Evolutionary conservation across 1,139 yeast genomes (phyloP).

Genomic region (Neolecta irregularis): DNA sequence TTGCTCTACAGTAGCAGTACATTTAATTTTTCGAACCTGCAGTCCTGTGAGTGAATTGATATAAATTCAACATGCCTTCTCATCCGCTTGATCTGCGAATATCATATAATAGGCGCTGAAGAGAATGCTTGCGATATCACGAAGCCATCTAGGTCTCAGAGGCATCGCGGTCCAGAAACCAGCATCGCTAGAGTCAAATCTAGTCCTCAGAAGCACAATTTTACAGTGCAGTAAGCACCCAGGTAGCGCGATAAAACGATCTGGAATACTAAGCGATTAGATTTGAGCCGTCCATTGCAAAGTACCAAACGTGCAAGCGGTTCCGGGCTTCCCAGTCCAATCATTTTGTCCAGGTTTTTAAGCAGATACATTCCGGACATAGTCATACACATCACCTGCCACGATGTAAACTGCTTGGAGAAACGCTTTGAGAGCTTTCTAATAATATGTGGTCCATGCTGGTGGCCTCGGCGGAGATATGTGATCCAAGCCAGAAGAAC

Average conservation of each 20-base stretch:
- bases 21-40: conserved; percentile 16
- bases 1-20: conserved; percentile 17
- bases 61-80: conserved; percentile 13
- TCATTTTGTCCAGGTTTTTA: conserved; percentile 18
- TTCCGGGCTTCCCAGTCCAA: conserved; percentile 19
- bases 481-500: conserved; percentile 17
- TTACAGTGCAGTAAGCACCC: conserved; percentile 19
- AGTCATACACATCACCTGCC: conserved; percentile 19
- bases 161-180: conserved; percentile 21
- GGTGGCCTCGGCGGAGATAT: conserved; percentile 16
- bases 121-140: conserved; percentile 17
- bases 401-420: conserved; percentile 16
- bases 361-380: conserved; percentile 17
- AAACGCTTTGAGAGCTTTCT: conserved; percentile 13
- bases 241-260: conserved; percentile 18
- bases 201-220: too few relatives aligned
- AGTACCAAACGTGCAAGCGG: conserved; percentile 17
- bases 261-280: conserved; percentile 14
- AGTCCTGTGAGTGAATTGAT: conserved; percentile 7
- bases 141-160: conserved; percentile 15
- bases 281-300: too few relatives aligned
- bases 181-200: too few relatives aligned
- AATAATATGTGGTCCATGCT: conserved; percentile 18
- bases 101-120: conserved; percentile 18
- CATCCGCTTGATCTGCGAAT: conserved; percentile 20